Evolutionary conservation across 768 basidiomycete species (phyloP), one percentile per base, ranked within the genome.

Genomic region (Xerocomellus intermedius): DNA sequence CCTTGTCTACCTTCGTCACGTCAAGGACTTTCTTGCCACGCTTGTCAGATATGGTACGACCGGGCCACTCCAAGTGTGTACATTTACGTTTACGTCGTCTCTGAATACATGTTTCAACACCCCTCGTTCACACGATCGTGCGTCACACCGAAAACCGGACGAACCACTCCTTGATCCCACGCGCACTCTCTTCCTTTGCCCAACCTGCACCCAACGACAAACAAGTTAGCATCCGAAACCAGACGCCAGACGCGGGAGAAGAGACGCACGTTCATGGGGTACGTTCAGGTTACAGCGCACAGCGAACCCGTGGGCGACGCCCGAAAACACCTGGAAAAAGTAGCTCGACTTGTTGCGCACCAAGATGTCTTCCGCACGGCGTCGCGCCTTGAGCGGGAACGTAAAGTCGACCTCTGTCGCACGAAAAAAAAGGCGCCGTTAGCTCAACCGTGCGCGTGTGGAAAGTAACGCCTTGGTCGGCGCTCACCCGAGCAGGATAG

Each of bases 111-210:
- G 2, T 30, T 1, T 1, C 8, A 30, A 9, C 28, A 10, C 28
- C 28, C 28, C 28, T 10, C 9, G 8, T 30, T 30, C 28, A 14
- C 33, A 14, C 33, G 13, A 14, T 35, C 33, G 14, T 14, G 14
- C 14, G 14, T 35, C 33, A 51, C 16, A 28, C 60, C 28, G 47
- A 28, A 10, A 82, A 82, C 12, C 80, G 64, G 39, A 66, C 62
- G 61, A 82, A 82, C 81, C 82, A 84, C 2, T 59, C 66, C 12
- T 75, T 62, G 36, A 82, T 71, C 24, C 77, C 75, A 3, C 74
- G 71, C 2, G 81, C 81, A 16, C 79, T 77, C 53, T 83, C 79
- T 52, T 84, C 82, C 64, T 82, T 83, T 4, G 80, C 79, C 81
- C 81, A 83, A 19, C 82, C 82, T 84, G 26, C 26, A 26, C 26